Conservation (phyloP, 768 basidiomycete genomes). For the Hebeloma cylindrosporum region DNA sequence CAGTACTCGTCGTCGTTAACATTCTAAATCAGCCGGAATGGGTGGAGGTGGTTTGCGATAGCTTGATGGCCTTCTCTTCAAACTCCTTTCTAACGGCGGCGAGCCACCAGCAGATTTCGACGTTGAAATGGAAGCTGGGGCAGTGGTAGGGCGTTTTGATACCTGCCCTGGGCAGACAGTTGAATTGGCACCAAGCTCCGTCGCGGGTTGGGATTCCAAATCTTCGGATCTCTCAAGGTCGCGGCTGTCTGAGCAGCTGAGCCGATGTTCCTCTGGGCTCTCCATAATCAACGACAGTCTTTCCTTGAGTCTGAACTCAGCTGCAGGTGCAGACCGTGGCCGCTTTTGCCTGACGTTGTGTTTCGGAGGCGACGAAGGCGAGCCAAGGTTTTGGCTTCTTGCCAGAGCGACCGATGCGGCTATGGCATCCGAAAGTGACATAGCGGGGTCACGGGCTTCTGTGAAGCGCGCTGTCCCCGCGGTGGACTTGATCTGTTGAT, state of each 20-base stretch:
- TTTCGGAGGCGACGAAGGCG: no score
- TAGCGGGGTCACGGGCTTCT: no score
- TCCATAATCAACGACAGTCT: conserved; percentile 34
- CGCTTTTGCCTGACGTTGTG: conserved; percentile 8
- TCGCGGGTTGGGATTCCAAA: conserved; percentile 12
- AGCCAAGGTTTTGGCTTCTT: no score
- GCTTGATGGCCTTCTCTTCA: conserved; percentile 21
- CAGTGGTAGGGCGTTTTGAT: conserved; percentile 8
- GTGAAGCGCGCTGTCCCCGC: no score
- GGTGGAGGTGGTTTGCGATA: conserved; percentile 30
- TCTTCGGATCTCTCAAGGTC: conserved; percentile 27
- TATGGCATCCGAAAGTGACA: no score
- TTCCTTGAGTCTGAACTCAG: conserved; percentile 16
- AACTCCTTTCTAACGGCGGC: conserved; percentile 8
- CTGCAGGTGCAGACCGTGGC: conserved; percentile 11
- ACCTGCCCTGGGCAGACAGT: conserved; percentile 6
- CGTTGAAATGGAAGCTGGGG: not conserved
- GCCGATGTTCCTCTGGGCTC: conserved; percentile 33
- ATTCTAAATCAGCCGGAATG: conserved; percentile 20
- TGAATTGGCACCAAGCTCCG: conserved; percentile 16
- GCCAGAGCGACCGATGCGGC: no score
- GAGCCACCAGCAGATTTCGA: conserved; percentile 6
- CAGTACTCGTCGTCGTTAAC: no score
- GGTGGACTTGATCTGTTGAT: no score
- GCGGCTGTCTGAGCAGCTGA: conserved; percentile 24